Conservation (phyloP, 345 rosid genomes). For the Eucalyptus shirleyi region DNA sequence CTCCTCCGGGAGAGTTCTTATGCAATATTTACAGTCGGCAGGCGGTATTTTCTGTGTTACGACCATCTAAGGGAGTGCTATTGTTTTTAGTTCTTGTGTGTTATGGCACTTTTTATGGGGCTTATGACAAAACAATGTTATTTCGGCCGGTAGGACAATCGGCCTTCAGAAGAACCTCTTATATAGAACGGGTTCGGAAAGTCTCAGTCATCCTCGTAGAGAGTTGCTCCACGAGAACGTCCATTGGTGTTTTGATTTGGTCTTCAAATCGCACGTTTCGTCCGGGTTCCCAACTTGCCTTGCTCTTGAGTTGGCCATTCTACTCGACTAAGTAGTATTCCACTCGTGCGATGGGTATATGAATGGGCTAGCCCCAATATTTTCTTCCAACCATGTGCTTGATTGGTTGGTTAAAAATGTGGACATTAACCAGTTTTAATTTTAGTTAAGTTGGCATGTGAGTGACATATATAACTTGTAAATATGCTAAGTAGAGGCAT, state of each 20-base stretch:
- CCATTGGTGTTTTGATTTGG: not conserved
- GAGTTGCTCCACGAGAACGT: not conserved
- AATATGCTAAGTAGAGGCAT: not conserved
- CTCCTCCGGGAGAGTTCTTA: not conserved
- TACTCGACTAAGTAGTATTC: conserved; percentile 6
- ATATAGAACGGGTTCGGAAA: not conserved
- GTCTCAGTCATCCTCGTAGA: not conserved
- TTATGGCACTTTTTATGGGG: not conserved
- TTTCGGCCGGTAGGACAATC: not conserved
- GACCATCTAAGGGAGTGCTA: not conserved
- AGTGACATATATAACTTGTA: not conserved
- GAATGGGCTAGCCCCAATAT: not conserved
- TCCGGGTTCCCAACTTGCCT: not conserved
- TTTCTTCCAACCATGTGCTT: not conserved
- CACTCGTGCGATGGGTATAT: not conserved
- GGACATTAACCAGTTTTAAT: not conserved
- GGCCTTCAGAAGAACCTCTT: not conserved
- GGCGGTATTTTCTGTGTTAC: not conserved
- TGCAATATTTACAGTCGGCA: not conserved
- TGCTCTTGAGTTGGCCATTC: conserved; percentile 1
- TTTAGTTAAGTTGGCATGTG: not conserved
- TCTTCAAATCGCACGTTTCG: not conserved
- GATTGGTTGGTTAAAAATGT: not conserved
- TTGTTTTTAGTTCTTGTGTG: not conserved
- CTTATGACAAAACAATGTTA: not conserved